Base-by-base conservation (phyloP, 2,329 filamentous ascomycete genomes). In the Bertia moriformis region DNA sequence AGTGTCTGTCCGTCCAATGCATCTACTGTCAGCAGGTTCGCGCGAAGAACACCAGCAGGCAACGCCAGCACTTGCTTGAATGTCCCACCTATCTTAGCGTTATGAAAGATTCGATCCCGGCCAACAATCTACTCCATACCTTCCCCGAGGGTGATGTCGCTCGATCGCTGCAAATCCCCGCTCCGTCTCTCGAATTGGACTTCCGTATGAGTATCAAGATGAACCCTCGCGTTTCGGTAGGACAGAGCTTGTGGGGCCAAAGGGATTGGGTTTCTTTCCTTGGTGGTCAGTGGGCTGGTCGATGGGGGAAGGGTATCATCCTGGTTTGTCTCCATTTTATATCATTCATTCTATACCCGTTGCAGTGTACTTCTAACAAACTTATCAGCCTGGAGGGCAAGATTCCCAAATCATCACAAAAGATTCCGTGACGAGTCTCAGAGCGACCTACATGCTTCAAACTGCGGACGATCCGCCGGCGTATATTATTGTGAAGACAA, bases 181-280 rank as follows among this genome's bases (percentile, higher is more conserved):
- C 58, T 4, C 66, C 66, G 1, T 53, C 54, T 4, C 57, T 69
- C 19, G 64, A 67, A 43, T 55, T 68, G 36, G 66, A 69, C 46
- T 69, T 69, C 52, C 63, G 66, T 38, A 66, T 69, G 56, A 66
- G 63, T 47, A 59, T 68, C 40, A 66, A 66, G 46, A 51, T 69
- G 47, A 68, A 69, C 44, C 66, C 66, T 2, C 62, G 62, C 42
- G 61, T 69, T 14, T 51, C 55, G 2, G 57, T 68, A 14, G 66
- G 66, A 3, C 51, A 52, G 15, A 58, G 58, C 24, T 53, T 66
- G 22, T 67, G 61, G 57, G 66, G 66, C n/a, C 57, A 65, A 40
- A 52, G 65, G 30, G 63, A 67, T 43, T 69, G 66, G 66, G 58
- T 69, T 35, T 63, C 61, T 24, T 67, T 66, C 44, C 52, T 66